These are phyloP conservation scores for Mrakia blollopis DNA, from an alignment of 768 basidiomycete genomes.

Conservation along the genomic window DNA sequence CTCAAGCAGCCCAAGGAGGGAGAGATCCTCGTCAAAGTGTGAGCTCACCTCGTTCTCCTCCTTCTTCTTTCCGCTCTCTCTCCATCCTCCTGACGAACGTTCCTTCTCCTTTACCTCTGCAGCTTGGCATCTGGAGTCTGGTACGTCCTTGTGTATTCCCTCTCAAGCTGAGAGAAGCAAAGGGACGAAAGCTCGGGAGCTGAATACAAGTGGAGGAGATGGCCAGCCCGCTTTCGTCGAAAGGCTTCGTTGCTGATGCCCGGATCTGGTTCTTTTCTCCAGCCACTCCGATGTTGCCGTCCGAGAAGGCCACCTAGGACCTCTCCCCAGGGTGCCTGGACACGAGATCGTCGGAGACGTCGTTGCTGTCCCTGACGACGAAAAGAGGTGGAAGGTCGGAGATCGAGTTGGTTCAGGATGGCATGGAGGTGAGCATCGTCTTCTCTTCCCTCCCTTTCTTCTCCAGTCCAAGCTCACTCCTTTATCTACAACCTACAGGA, in stretches of 20 bases:
- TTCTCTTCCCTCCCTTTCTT: background rate
- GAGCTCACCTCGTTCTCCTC: conserved; percentile 7
- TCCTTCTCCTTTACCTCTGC: background rate
- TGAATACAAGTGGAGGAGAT: too few species aligned
- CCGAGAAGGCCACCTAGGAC: conserved; percentile 23
- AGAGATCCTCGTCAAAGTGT: conserved; percentile 33
- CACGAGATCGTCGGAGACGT: conserved; percentile 38
- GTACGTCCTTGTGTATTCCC: background rate
- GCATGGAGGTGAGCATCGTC: conserved; percentile 27
- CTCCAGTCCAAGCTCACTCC: too few species aligned
- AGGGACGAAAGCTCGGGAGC: too few species aligned
- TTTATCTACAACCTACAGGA: background rate
- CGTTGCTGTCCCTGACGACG: conserved; percentile 33
- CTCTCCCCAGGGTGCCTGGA: conserved; percentile 25
- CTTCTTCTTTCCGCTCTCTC: background rate
- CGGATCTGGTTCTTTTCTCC: too few species aligned
- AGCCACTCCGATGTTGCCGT: conserved; percentile 27
- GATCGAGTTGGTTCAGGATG: conserved; percentile 37
- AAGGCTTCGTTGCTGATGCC: background rate
- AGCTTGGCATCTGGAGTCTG: conserved; percentile 1
- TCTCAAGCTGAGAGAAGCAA: too few species aligned
- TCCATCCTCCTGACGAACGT: too few species aligned
- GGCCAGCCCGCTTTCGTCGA: too few species aligned
- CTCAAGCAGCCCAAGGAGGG: conserved; percentile 34
- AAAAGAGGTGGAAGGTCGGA: conserved; percentile 37